Conservation (phyloP, 768 basidiomycete species). For the Filobasidium wieringae region DNA sequence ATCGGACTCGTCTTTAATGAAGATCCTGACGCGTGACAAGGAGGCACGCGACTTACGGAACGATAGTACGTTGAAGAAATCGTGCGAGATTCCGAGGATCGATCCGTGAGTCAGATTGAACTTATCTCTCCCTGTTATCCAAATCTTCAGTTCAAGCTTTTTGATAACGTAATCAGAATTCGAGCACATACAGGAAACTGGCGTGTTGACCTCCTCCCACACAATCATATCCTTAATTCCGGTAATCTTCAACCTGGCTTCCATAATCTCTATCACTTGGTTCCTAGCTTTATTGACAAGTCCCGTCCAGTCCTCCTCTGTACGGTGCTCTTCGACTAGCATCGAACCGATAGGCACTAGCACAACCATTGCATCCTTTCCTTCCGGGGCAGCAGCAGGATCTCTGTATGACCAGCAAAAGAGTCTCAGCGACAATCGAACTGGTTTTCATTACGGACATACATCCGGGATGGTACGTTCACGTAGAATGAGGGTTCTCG, state of each 20-base stretch:
- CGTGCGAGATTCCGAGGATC: constrained; percentile 41
- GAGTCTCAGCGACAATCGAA: background rate
- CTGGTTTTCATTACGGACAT: constrained; percentile 3
- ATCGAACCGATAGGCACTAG: constrained; percentile 42
- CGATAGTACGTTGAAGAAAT: constrained; percentile 40
- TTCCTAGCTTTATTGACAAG: constrained; percentile 34
- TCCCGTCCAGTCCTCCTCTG: constrained; percentile 31
- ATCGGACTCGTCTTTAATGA: constrained; percentile 13
- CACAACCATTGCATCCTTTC: constrained; percentile 40
- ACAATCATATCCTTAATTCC: constrained; percentile 35
- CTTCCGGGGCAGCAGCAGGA: constrained; percentile 40
- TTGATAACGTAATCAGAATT: background rate
- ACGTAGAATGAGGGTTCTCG: constrained; percentile 43
- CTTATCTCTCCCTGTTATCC: constrained; percentile 37
- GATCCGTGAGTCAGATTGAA: constrained; percentile 42
- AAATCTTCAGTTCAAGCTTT: background rate
- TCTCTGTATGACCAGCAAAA: constrained; percentile 26
- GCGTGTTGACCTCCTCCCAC: constrained; percentile 41
- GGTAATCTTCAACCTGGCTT: constrained; percentile 27
- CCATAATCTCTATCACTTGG: constrained; percentile 35
- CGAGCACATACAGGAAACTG: constrained; percentile 37
- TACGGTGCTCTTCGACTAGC: constrained; percentile 12
- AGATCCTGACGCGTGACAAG: constrained; percentile 7
- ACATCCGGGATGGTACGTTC: constrained; percentile 41
- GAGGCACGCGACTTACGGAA: constrained; percentile 17